phyloP scores from a whole-genome alignment of 495 filamentous ascomycete genomes.

The Tetracladium setigerum region DNA sequence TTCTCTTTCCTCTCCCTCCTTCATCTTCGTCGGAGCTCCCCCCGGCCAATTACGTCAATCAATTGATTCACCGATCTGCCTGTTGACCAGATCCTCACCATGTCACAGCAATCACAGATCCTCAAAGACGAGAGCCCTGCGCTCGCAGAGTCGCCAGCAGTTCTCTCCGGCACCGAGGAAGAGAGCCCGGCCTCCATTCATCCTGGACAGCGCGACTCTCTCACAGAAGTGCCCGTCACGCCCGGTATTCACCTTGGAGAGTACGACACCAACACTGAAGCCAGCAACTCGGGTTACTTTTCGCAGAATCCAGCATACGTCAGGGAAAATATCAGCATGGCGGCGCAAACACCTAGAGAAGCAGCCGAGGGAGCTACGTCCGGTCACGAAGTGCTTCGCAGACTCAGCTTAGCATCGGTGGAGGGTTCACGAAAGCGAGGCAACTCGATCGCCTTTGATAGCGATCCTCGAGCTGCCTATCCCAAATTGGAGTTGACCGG shows the following conservation, averaged over 20 bases:
- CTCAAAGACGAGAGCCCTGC: conserved; percentile 9
- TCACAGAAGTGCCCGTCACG: conserved; percentile 35
- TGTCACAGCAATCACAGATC: conserved; percentile 11
- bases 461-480: conserved; percentile 53
- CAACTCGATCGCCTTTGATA: conserved; percentile 42
- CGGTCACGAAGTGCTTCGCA: conserved; percentile 54
- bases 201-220: conserved; percentile 15
- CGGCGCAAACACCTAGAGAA: conserved; percentile 35
- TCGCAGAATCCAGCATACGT: conserved; percentile 18
- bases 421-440: conserved; percentile 25
- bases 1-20: too few relatives aligned
- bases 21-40: too few relatives aligned
- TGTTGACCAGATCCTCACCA: conserved; percentile 2
- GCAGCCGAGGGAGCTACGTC: conserved; percentile 44
- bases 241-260: conserved; percentile 35
- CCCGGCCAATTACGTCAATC: too few relatives aligned
- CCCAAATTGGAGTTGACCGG: conserved; percentile 68
- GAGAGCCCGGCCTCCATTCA: conserved; percentile 7
- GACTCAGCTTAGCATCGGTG: conserved; percentile 45
- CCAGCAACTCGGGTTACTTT: conserved; percentile 31
- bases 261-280: conserved; percentile 21
- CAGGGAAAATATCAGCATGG: conserved; percentile 3
- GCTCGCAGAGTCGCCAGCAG: conserved; percentile 8
- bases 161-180: conserved; percentile 1
- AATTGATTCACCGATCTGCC: too few relatives aligned